Evolutionary conservation across 352 stramenopile genomes (phyloP).

Genomic region (Phytophthora rubi): DNA sequence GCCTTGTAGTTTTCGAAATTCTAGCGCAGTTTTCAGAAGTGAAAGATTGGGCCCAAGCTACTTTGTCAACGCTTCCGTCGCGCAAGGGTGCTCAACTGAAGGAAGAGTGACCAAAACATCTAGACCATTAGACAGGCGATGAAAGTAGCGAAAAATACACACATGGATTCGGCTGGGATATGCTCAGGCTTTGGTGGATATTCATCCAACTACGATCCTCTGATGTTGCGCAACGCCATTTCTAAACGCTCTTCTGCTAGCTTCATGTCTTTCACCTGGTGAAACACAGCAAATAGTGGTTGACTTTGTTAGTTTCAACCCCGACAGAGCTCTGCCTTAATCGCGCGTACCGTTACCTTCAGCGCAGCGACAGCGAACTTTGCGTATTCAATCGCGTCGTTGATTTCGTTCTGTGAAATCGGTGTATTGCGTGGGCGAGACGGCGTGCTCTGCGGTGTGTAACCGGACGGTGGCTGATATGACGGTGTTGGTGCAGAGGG

Average conservation of each 20-base stretch:
- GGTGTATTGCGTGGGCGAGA: conserved; percentile 42
- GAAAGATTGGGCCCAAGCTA: conserved; percentile 80
- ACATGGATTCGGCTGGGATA: conserved; percentile 8
- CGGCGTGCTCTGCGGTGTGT: conserved; percentile 26
- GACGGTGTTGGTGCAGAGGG: conserved; percentile 21
- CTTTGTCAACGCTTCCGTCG: conserved; percentile 66
- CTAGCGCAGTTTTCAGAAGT: conserved; percentile 71
- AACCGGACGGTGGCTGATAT: conserved; percentile 27
- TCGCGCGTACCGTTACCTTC: conserved; percentile 76
- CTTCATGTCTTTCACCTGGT: conserved; percentile 83
- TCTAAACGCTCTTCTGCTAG: conserved; percentile 80
- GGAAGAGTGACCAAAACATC: conserved; percentile 23
- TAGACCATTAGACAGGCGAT: conserved; percentile 23
- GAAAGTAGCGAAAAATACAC: conserved; percentile 7
- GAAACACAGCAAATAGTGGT: not conserved
- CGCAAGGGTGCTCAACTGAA: conserved; percentile 77
- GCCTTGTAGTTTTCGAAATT: conserved; percentile 77
- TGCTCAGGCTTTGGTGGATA: conserved; percentile 1
- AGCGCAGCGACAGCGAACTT: conserved; percentile 85
- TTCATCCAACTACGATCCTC: conserved; percentile 42
- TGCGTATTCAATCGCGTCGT: conserved; percentile 83
- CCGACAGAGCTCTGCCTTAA: not conserved
- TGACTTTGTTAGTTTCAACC: not conserved
- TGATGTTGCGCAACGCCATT: conserved; percentile 72
- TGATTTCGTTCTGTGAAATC: conserved; percentile 74